phyloP scores from a whole-genome alignment of 768 basidiomycete genomes.

The Termitomyces eurrhizus region DNA sequence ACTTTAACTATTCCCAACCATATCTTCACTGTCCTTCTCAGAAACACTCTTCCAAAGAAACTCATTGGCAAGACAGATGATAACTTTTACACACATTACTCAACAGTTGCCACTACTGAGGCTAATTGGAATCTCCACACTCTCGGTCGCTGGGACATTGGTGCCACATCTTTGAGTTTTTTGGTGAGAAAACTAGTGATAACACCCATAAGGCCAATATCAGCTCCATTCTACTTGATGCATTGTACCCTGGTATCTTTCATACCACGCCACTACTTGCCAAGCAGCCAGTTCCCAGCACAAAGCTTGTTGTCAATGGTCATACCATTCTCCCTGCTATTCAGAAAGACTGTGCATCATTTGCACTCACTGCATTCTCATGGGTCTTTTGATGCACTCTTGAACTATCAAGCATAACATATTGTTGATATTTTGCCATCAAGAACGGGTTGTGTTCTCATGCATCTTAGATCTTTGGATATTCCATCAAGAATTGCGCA shows the following conservation, averaged over 20 bases:
- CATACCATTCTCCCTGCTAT: slow-evolving; percentile 20
- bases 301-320: slow-evolving; percentile 21
- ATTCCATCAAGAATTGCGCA: slow-evolving; percentile 44
- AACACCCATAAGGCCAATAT: slow-evolving; percentile 17
- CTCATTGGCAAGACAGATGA: slow-evolving; percentile 45
- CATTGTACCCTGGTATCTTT: slow-evolving; percentile 24
- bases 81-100: slow-evolving; percentile 63
- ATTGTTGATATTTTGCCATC: slow-evolving; percentile 61
- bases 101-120: slow-evolving; percentile 49
- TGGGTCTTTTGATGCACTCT: slow-evolving; percentile 23
- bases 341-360: background rate
- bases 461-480: slow-evolving; percentile 39
- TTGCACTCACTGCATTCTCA: slow-evolving; percentile 48
- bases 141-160: slow-evolving; percentile 41
- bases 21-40: slow-evolving; percentile 39
- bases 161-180: slow-evolving; percentile 46
- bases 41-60: slow-evolving; percentile 37
- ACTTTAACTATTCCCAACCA: slow-evolving; percentile 38
- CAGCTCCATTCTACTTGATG: background rate
- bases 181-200: slow-evolving; percentile 45
- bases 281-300: slow-evolving; percentile 22
- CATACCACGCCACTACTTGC: slow-evolving; percentile 13
- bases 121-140: slow-evolving; percentile 60
- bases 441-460: slow-evolving; percentile 62
- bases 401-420: slow-evolving; percentile 49